phyloP scores from a whole-genome alignment of 805 yeast species.

The Priceomyces melissophilus region DNA sequence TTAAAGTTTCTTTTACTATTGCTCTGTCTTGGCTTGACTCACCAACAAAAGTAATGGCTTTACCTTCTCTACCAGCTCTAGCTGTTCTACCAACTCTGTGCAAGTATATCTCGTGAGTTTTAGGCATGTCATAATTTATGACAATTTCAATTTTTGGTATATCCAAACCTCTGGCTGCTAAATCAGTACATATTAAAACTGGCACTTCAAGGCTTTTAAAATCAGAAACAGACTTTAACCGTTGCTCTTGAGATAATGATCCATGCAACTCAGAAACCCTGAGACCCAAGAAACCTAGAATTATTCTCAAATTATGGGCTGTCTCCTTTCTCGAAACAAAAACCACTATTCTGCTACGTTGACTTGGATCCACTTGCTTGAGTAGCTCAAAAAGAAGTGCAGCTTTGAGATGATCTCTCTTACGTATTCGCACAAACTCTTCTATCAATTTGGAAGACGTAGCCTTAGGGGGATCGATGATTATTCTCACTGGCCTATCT shows the following conservation, averaged over 20 bases:
- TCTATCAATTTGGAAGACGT: constrained; percentile 89
- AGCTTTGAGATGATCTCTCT: constrained; percentile 79
- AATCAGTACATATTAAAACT: constrained; percentile 89
- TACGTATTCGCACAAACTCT: constrained; percentile 92
- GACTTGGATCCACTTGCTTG: constrained; percentile 58
- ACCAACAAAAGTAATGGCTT: constrained; percentile 89
- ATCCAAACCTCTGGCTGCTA: constrained; percentile 99
- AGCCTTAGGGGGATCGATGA: constrained; percentile 95
- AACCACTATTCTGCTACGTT: constrained; percentile 74
- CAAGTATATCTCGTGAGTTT: constrained; percentile 81
- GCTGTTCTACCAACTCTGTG: constrained; percentile 99
- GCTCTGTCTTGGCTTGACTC: constrained; percentile 82
- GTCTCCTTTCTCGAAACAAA: constrained; percentile 89
- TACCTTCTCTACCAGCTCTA: constrained; percentile 97
- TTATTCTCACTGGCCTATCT: constrained; percentile 85
- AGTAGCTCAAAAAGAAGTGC: constrained; percentile 75
- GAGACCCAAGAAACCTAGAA: constrained; percentile 70
- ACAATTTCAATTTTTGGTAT: constrained; percentile 96
- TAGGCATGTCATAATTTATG: constrained; percentile 94
- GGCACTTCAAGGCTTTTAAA: constrained; percentile 85
- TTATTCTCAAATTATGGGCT: constrained; percentile 82
- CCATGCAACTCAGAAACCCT: constrained; percentile 82
- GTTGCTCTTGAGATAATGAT: constrained; percentile 86
- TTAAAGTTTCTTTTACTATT: constrained; percentile 88
- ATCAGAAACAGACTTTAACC: constrained; percentile 76